phyloP scores from a whole-genome alignment of 345 rosid species.

The Barbarea vulgaris region DNA sequence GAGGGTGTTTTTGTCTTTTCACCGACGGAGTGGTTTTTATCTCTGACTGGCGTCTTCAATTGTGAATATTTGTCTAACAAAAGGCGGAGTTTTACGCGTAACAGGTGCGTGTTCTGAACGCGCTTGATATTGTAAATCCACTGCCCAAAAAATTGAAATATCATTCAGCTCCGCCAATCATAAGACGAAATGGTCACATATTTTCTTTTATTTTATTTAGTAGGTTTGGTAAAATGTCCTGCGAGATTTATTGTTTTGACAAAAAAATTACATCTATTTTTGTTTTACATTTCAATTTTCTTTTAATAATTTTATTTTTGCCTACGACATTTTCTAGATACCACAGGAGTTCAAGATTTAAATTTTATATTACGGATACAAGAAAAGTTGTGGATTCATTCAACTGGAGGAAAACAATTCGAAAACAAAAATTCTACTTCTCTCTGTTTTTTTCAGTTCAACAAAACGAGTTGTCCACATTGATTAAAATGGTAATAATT shows the following conservation, averaged over 20 bases:
- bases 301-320: too few species aligned
- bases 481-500: background rate
- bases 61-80: constrained; percentile 28
- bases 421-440: background rate
- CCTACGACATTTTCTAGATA: background rate
- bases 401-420: background rate
- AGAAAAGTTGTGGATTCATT: background rate
- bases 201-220: background rate
- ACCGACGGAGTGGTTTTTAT: constrained; percentile 17
- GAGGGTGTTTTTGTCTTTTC: constrained; percentile 38
- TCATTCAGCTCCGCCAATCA: background rate
- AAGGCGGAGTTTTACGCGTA: constrained; percentile 12
- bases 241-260: background rate
- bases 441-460: background rate
- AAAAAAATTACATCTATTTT: background rate
- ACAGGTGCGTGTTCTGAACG: background rate
- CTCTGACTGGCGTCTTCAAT: constrained; percentile 29
- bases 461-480: background rate
- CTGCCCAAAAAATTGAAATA: background rate
- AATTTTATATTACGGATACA: background rate
- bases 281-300: background rate
- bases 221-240: background rate
- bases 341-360: background rate
- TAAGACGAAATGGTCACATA: background rate
- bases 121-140: background rate